Base-by-base conservation (phyloP, 2,329 filamentous ascomycete species). In the Eurotiales sp. region DNA sequence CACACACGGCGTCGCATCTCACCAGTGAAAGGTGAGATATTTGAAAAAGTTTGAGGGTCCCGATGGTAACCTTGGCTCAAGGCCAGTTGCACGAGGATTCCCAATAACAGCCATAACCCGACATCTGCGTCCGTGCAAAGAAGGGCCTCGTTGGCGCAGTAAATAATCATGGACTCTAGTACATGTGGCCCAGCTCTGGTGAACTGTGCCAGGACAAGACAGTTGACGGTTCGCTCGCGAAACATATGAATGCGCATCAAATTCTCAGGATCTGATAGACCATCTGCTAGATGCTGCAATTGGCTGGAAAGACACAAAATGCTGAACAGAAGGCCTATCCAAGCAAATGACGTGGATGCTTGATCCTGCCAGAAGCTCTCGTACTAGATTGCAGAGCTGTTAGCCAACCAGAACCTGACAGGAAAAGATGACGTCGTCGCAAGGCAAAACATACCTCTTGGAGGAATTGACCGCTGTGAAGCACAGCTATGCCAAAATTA, bases 1-100 rank as follows among this genome's bases (percentile, higher is more conserved):
- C 72, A 75, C 2, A 68, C 51, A 7, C 71, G 65, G 21, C 71
- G 61, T 22, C 72, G 60, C 63, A 74, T 79, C 62, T 84, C 81
- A 14, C 75, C 80, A 52, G 79, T 71, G 54, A 81, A 80, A 1
- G 76, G 71, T 1, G 76, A 70, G 41, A 83, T 76, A 30, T 68
- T 71, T 2, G 76, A 65, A 57, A 79, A 80, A 32, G 78, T 75
- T 5, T 62, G 72, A 12, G 78, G 71, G 59, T 83, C 80, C 39
- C 80, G 72, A 62, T 83, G 80, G 51, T 81, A 77, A 8, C 80
- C 81, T 74, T 81, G 82, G 15, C 79, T 72, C 73, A 81, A 80
- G 2, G 80, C 79, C 8, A 83, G 63, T n/a, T 79, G 72, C 4
- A 80, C 75, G 29, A 80, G 74, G 48, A 82, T 69, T 11, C 75